Evolutionary conservation across 164 flowering plant genomes (phyloP), one percentile per base, ranked within the genome.

Genomic region (Chloranthus sessilifolius): DNA sequence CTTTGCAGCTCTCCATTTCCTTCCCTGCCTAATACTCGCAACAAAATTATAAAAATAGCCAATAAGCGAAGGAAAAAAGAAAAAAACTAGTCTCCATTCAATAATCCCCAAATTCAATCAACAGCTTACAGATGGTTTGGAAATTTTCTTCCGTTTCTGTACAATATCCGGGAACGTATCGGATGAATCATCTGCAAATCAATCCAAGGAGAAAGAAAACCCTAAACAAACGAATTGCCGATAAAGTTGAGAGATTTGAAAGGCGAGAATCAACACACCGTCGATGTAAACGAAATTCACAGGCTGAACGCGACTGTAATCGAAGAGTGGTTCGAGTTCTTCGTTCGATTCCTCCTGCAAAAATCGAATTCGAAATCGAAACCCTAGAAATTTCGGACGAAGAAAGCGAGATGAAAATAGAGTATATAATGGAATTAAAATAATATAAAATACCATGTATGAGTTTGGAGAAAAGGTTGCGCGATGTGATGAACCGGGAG

Each of bases 11-110:
- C 29, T 56, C 60, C 26, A 55, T 62, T 47, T 44, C 57, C 52
- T 71, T 61, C 33, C 58, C 62, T 53, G 53, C 61, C 76, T 72
- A 60, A 45, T 25, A 29, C 33, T 42, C 49, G 9, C 9, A 24
- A 37, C 25, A 24, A 43, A 55, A 39, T 5, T 7, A 2, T 38
- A 48, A 39, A 26, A 50, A 43, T 21, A n/a, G 33, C 21, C 1
- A 1, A 8, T 25, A 3, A 8, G 21, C n/a, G 30, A 7, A 1
- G 19, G 3, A 0, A n/a, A 42, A 21, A 5, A 16, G 22, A 41
- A 7, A 34, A 34, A 44, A 16, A 23, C 35, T 37, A 10, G 8
- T 35, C 49, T 9, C 4, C 20, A 46, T 4, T 23, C 12, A 16
- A 33, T 17, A 11, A 6, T n/a, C n/a, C 17, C 8, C 17, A 12